A percentile compares a stretch with the other conserved stretches of the same genome.
phyloP scores from a whole-genome alignment of 495 filamentous ascomycete genomes.

The Aspergillus homomorphus region DNA sequence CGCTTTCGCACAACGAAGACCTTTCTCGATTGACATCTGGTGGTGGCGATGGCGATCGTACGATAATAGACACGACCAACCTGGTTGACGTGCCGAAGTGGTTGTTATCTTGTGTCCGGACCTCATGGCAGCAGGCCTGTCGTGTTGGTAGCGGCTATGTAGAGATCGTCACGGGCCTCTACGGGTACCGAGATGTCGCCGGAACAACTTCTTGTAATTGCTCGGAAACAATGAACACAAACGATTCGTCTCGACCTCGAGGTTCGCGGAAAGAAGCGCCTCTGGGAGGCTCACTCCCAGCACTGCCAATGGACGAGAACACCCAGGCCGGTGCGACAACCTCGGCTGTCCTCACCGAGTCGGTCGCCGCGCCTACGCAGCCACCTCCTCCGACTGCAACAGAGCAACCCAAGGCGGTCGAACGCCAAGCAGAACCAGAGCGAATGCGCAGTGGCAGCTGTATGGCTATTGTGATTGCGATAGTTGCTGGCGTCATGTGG shows the following conservation, averaged over 20 bases:
- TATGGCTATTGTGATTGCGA: constrained; percentile 43
- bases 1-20: constrained; percentile 13
- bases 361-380: not conserved
- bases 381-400: constrained; percentile 14
- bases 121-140: constrained; percentile 39
- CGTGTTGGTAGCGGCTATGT: constrained; percentile 18
- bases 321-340: not conserved
- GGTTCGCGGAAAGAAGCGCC: not conserved
- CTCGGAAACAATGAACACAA: not conserved
- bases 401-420: constrained; percentile 29
- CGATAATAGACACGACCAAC: not conserved
- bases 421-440: constrained; percentile 25
- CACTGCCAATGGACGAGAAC: not conserved
- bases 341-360: not conserved
- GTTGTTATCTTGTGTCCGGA: constrained; percentile 13
- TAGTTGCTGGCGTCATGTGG: constrained; percentile 44
- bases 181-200: not conserved
- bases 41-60: constrained; percentile 2
- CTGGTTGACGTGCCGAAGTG: not conserved
- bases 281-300: not conserved
- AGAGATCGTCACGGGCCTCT: constrained; percentile 8
- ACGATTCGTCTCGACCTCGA: not conserved
- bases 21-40: not conserved
- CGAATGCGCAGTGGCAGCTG: constrained; percentile 35
- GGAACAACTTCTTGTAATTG: not conserved